Conservation (phyloP, 345 rosid species). For the Lepidium didymum region DNA sequence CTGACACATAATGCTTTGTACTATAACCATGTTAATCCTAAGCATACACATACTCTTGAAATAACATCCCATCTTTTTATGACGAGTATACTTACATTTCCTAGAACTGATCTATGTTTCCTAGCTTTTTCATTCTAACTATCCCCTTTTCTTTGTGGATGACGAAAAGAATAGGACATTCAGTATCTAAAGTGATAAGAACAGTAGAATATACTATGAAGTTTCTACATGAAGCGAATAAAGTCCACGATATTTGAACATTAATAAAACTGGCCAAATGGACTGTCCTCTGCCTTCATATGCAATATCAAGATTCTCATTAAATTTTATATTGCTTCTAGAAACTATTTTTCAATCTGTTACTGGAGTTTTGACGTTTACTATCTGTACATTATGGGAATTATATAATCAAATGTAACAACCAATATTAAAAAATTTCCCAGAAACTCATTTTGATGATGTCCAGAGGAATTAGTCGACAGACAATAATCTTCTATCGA, state of each 20-base stretch:
- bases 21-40: conserved; percentile 1
- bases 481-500: background rate
- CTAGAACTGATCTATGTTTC: background rate
- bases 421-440: background rate
- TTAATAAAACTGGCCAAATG: background rate
- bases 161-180: background rate
- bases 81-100: background rate
- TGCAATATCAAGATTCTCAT: background rate
- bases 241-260: background rate
- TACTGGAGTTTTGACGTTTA: background rate
- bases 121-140: background rate
- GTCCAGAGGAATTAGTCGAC: background rate
- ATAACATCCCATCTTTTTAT: background rate
- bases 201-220: background rate
- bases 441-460: background rate
- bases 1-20: conserved; percentile 1
- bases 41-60: background rate
- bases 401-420: background rate
- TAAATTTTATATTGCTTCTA: background rate
- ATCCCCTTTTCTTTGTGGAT: background rate
- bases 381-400: background rate
- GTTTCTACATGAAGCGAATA: background rate
- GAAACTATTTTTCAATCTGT: background rate
- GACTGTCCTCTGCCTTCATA: background rate
- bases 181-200: background rate